These are phyloP conservation scores for Jimgerdemannia flammicorona DNA, from an alignment of 192 early-diverging fungal genomes.

Conservation along the genomic window DNA sequence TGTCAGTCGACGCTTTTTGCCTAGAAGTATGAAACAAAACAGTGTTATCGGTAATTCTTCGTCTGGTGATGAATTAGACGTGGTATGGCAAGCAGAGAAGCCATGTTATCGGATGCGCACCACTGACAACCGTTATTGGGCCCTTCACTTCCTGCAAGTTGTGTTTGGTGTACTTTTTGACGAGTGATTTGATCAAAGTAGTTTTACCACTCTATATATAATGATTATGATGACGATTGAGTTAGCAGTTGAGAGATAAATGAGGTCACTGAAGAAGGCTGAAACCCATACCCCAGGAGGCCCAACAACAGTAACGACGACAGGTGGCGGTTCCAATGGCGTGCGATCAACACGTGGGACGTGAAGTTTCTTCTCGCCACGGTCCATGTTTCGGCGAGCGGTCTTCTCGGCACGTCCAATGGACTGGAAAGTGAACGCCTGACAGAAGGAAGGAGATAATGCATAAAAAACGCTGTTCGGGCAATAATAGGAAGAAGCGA, in stretches of 20 bases:
- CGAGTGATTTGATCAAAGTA: conserved; percentile 94
- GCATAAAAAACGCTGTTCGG: background rate
- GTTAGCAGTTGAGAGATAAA: background rate
- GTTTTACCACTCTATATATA: conserved; percentile 81
- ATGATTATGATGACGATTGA: background rate
- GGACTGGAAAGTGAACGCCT: conserved; percentile 75
- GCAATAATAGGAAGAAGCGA: conserved; percentile 1
- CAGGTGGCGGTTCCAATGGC: conserved; percentile 84
- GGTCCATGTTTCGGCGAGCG: conserved; percentile 79
- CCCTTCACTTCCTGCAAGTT: conserved; percentile 88
- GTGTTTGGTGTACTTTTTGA: conserved; percentile 95
- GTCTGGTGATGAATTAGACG: no score
- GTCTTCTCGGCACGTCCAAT: conserved; percentile 71
- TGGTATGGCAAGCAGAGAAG: no score
- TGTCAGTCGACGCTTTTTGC: conserved; percentile 90
- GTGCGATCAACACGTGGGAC: conserved; percentile 95
- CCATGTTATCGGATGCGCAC: conserved; percentile 24
- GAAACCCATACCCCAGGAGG: conserved; percentile 70
- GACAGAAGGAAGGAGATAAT: conserved; percentile 1
- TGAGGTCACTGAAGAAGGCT: conserved; percentile 6
- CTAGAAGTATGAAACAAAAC: conserved; percentile 16
- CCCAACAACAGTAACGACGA: conserved; percentile 94
- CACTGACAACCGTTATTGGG: conserved; percentile 95
- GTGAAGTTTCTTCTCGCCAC: conserved; percentile 89
- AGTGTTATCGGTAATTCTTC: background rate